Percentiles rank a stretch among this genome's conserved stretches.
These are phyloP conservation scores for Globisporangium orthogonon DNA, from an alignment of 352 stramenopile species.

Conservation along the genomic window DNA sequence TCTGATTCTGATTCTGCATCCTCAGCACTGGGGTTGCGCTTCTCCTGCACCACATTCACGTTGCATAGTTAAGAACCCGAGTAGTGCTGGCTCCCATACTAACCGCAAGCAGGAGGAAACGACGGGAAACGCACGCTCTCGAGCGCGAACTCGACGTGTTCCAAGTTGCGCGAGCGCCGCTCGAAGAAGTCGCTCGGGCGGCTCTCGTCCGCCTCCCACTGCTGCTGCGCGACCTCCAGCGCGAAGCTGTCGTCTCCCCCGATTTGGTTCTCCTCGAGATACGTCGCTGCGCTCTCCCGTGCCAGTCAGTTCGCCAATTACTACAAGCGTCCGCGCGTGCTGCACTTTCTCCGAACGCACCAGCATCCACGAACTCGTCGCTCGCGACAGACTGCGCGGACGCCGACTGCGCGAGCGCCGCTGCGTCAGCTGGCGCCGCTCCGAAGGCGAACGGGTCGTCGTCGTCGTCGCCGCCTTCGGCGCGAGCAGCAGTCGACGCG, in stretches of 20 bases:
- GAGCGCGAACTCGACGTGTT: slow-evolving; percentile 57
- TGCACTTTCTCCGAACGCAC: slow-evolving; percentile 23
- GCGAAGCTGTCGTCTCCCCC: slow-evolving; percentile 39
- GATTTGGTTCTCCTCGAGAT: slow-evolving; percentile 40
- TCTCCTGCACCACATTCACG: neutral
- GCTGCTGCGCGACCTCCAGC: slow-evolving; percentile 19
- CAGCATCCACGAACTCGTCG: slow-evolving; percentile 69
- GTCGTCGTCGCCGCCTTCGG: neutral
- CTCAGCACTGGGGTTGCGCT: neutral
- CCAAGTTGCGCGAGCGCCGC: slow-evolving; percentile 61
- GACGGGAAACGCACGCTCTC: slow-evolving; percentile 3
- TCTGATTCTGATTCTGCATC: no score
- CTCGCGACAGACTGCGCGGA: slow-evolving; percentile 18
- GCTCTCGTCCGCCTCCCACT: slow-evolving; percentile 28
- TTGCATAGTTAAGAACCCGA: no score
- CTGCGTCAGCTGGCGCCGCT: neutral
- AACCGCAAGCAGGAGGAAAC: no score
- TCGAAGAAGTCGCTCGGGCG: slow-evolving; percentile 70
- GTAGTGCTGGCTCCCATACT: no score
- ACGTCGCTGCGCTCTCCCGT: slow-evolving; percentile 22
- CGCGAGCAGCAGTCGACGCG: no score
- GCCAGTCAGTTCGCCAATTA: no score
- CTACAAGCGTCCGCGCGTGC: no score
- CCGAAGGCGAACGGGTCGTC: neutral
- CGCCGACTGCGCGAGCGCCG: neutral